A percentile compares a stretch with the other conserved stretches of the same genome.
These are phyloP conservation scores for Malus hybrid DNA, from an alignment of 331 rosid species.

Conservation along the genomic window DNA sequence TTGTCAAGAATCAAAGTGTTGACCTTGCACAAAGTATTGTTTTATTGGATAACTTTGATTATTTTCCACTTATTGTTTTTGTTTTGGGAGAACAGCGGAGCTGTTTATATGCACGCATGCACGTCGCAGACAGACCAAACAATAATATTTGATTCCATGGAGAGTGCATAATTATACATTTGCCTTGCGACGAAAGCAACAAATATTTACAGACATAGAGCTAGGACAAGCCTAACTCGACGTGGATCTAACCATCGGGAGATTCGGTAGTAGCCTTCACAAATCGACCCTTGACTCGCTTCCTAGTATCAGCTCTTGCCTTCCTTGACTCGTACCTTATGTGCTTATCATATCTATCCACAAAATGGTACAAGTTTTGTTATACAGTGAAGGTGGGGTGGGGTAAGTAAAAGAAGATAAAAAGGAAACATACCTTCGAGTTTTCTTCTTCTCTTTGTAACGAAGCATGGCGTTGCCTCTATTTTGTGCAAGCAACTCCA, in stretches of 20 bases:
- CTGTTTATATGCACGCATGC: background rate
- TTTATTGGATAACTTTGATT: background rate
- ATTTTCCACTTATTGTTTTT: background rate
- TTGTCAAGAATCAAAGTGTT: background rate
- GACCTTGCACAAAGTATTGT: background rate
- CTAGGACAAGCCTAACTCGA: background rate
- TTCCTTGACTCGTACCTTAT: constrained; percentile 67
- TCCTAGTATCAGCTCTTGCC: constrained; percentile 71
- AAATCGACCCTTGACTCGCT: constrained; percentile 67
- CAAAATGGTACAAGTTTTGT: background rate
- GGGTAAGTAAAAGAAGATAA: background rate
- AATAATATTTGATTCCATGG: background rate
- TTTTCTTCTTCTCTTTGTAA: constrained; percentile 68
- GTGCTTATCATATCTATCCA: constrained; percentile 54
- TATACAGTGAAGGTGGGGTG: background rate
- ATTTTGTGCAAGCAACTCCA: constrained; percentile 49
- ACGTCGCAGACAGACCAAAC: background rate
- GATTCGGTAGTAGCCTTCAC: constrained; percentile 44
- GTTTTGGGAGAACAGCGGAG: background rate
- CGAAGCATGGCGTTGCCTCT: constrained; percentile 77
- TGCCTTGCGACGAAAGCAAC: background rate
- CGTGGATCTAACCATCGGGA: constrained; percentile 10
- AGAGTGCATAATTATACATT: constrained; percentile 17
- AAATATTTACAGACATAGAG: constrained; percentile 24
- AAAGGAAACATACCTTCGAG: constrained; percentile 34